Evolutionary conservation across 371 early-diverging fungal genomes (phyloP).

Genomic region (Mucor circinelloides): DNA sequence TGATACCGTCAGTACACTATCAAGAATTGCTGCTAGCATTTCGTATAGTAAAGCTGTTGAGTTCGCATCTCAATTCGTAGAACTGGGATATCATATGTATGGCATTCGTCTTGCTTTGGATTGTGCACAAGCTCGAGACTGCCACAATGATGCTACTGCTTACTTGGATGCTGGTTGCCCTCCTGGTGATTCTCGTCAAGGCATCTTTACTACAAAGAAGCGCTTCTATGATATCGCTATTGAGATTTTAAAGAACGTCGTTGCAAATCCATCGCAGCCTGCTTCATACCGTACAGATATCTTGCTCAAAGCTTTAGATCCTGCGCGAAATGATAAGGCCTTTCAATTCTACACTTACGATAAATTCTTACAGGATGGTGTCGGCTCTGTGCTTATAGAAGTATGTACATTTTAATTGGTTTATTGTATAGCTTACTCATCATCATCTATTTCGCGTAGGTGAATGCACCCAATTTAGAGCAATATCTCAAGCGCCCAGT

Average conservation of each 20-base stretch:
- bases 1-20: constrained; percentile 59
- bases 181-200: constrained; percentile 32
- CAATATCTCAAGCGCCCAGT: constrained; percentile 28
- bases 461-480: constrained; percentile 28
- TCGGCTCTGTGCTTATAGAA: constrained; percentile 32
- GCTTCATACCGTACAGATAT: neutral
- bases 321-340: constrained; percentile 19
- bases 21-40: constrained; percentile 39
- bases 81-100: constrained; percentile 20
- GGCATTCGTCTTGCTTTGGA: constrained; percentile 64
- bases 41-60: constrained; percentile 32
- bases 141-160: constrained; percentile 49
- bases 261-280: neutral
- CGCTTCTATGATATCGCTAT: constrained; percentile 61
- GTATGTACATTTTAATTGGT: neutral
- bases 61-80: constrained; percentile 24
- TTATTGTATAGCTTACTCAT: neutral
- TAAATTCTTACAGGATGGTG: constrained; percentile 22
- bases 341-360: constrained; percentile 37
- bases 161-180: constrained; percentile 42
- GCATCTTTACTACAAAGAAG: constrained; percentile 43
- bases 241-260: constrained; percentile 26
- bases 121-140: constrained; percentile 71
- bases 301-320: constrained; percentile 15
- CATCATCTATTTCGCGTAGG: neutral